phyloP scores from a whole-genome alignment of 805 yeast species.

The Pichia heedii region DNA sequence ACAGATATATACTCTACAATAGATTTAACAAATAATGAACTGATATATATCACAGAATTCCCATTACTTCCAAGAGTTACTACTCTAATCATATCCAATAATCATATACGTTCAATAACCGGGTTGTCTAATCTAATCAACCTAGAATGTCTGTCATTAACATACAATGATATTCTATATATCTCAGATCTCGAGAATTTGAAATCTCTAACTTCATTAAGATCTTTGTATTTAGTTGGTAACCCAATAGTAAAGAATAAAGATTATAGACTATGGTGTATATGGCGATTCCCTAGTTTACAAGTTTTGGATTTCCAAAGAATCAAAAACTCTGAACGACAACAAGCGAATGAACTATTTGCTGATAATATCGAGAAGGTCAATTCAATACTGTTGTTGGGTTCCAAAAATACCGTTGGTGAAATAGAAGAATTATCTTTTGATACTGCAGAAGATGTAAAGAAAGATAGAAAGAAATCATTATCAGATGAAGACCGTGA shows the following conservation, averaged over 20 bases:
- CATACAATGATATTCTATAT: constrained; percentile 40
- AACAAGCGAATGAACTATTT: constrained; percentile 35
- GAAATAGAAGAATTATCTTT: not conserved
- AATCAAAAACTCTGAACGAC: constrained; percentile 48
- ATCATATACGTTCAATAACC: constrained; percentile 41
- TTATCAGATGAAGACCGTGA: constrained; percentile 47
- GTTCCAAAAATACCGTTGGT: not conserved
- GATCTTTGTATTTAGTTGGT: constrained; percentile 42
- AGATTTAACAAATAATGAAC: constrained; percentile 70
- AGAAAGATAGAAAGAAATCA: constrained; percentile 17
- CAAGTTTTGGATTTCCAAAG: constrained; percentile 59
- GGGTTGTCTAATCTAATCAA: constrained; percentile 29
- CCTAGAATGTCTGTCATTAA: constrained; percentile 43
- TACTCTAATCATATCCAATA: constrained; percentile 54
- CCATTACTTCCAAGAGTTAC: constrained; percentile 37
- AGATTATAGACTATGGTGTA: constrained; percentile 50
- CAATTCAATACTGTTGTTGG: constrained; percentile 16
- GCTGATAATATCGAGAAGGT: constrained; percentile 29
- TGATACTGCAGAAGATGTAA: not conserved
- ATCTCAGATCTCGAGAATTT: constrained; percentile 36
- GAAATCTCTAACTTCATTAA: constrained; percentile 32
- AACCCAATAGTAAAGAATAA: constrained; percentile 45
- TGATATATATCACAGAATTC: constrained; percentile 44
- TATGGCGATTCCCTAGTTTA: constrained; percentile 57
- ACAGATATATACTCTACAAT: constrained; percentile 41